Percentiles rank a stretch among this genome's conserved stretches.
phyloP scores from a whole-genome alignment of 2,329 filamentous ascomycete genomes.

The Didymella glomerata region DNA sequence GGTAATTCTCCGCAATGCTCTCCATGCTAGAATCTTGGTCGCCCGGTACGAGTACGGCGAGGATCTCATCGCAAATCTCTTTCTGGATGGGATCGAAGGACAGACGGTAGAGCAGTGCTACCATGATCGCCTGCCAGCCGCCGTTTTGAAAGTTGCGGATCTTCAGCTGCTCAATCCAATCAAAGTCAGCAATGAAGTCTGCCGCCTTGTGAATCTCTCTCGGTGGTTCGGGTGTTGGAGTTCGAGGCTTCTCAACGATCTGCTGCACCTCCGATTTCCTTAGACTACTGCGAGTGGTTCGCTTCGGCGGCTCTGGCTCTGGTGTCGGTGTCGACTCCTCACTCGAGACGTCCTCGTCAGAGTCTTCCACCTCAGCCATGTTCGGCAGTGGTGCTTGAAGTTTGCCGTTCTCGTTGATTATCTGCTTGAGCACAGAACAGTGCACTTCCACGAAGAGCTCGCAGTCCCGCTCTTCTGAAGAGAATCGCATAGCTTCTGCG shows the following conservation, averaged over 20 bases:
- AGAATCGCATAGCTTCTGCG: constrained; percentile 82
- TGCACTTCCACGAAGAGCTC: constrained; percentile 91
- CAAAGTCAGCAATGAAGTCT: constrained; percentile 76
- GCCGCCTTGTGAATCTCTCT: constrained; percentile 69
- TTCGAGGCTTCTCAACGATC: constrained; percentile 46
- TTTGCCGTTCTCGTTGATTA: constrained; percentile 82
- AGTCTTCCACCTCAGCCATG: constrained; percentile 58
- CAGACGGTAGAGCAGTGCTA: constrained; percentile 85
- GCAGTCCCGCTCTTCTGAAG: constrained; percentile 76
- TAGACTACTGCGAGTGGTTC: constrained; percentile 85
- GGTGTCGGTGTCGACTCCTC: constrained; percentile 60
- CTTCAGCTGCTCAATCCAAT: constrained; percentile 86
- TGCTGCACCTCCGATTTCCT: constrained; percentile 80
- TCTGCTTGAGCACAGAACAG: constrained; percentile 86
- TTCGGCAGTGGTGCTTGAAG: constrained; percentile 81
- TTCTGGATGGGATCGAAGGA: constrained; percentile 77
- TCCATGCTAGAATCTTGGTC: constrained; percentile 78
- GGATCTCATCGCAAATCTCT: constrained; percentile 77
- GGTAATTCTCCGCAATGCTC: constrained; percentile 76
- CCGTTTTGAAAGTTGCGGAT: constrained; percentile 87
- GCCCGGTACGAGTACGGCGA: constrained; percentile 81
- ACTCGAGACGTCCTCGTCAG: constrained; percentile 61
- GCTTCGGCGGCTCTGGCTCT: constrained; percentile 75
- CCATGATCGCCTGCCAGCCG: constrained; percentile 89
- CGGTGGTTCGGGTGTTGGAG: constrained; percentile 49